Evolutionary conservation across 345 rosid genomes (phyloP), one percentile per base, ranked within the genome.

Genomic region (Hevea brasiliensis): DNA sequence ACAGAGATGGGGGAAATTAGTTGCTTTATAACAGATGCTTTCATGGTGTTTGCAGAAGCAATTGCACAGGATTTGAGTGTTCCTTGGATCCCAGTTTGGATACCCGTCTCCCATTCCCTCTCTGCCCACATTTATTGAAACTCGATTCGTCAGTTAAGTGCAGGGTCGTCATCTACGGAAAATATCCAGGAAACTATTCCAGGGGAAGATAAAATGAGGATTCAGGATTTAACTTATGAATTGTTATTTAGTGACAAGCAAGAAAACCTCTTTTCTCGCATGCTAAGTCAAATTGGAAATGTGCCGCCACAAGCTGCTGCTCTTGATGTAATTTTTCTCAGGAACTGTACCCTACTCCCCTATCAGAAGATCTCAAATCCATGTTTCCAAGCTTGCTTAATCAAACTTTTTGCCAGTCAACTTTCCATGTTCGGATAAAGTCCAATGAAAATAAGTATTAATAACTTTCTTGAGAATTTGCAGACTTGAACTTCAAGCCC

Each of bases 41-140:
- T 92, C 82, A 57, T 81, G 45, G n/a, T 80, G 1, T 81, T 87
- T 73, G 76, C 76, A 1, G 84, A 60, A 14, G 85, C 81, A 1
- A 72, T 90, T 57, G 88, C 89, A 0, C 24, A 62, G 35, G 82
- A 75, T 32, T 42, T 80, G 74, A 54, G 29, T 7, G 76, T 82
- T 55, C 75, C 86, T 24, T 90, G 94, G 96, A 24, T 86, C 44
- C 64, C 88, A 0, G 76, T 80, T 17, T 85, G 85, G 80, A 61
- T 80, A 15, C 74, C 82, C 8, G 81, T 79, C 67, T 84, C 96
- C 0, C 73, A 70, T 21, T 68, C 76, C 6, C 86, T 86, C 50
- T 73, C 87, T n/a, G 80, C 81, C 24, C 90, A 90, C 75, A 2
- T 85, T 10, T 74, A 83, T 56, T 80, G 85, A 9, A 82, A 81